phyloP scores from a whole-genome alignment of 2,329 filamentous ascomycete species.

The Clarireedia hainanense region DNA sequence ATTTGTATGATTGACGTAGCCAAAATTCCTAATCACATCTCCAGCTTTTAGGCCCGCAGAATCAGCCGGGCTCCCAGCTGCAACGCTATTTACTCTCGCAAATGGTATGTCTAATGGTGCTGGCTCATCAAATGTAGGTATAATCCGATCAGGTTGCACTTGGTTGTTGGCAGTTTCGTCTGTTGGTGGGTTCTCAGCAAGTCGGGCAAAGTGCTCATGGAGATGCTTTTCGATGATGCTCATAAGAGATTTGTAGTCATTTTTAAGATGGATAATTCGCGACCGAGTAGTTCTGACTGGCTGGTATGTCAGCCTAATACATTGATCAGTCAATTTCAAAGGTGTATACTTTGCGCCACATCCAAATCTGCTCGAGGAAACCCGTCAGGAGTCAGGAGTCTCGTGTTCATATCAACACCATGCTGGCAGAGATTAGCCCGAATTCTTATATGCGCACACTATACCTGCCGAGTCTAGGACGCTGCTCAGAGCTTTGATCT shows the following conservation, averaged over 20 bases:
- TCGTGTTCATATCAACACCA: constrained; percentile 85
- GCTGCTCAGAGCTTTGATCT: constrained; percentile 74
- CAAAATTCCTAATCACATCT: constrained; percentile 79
- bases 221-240: constrained; percentile 70
- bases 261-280: constrained; percentile 80
- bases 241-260: constrained; percentile 93
- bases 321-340: not conserved
- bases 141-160: constrained; percentile 21
- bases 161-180: constrained; percentile 20
- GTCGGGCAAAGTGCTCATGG: constrained; percentile 81
- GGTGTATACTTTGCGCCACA: constrained; percentile 73
- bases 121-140: constrained; percentile 30
- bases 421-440: constrained; percentile 49
- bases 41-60: constrained; percentile 71
- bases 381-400: constrained; percentile 79
- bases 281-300: constrained; percentile 86
- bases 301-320: not conserved
- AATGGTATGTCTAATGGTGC: constrained; percentile 55
- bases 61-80: constrained; percentile 70
- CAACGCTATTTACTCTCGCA: constrained; percentile 82
- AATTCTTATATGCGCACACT: not conserved
- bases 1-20: constrained; percentile 73
- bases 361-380: constrained; percentile 92
- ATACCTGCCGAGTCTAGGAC: constrained; percentile 76
- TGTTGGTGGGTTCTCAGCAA: constrained; percentile 36